Conservation (phyloP, 345 rosid species). For the Iberis pinnata region DNA sequence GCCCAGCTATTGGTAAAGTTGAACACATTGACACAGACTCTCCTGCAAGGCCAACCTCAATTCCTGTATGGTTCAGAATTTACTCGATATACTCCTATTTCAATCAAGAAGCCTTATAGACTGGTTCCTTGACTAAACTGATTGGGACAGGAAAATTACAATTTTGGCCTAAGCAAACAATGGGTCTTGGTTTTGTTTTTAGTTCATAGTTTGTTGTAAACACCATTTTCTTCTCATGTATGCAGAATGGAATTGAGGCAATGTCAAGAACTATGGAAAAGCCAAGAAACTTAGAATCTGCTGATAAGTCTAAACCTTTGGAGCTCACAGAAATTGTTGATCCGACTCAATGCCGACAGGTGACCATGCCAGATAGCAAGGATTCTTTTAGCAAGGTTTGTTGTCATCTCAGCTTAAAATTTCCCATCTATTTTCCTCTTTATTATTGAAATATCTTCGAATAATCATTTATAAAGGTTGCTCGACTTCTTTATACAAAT, state of each 20-base stretch:
- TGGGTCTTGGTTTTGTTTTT: slow-evolving; percentile 5
- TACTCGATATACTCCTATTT: not conserved
- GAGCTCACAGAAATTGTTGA: slow-evolving; percentile 71
- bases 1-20: slow-evolving; percentile 42
- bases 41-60: slow-evolving; percentile 38
- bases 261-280: slow-evolving; percentile 70
- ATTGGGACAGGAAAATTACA: not conserved
- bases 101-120: not conserved
- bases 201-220: not conserved
- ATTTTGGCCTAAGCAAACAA: slow-evolving; percentile 3
- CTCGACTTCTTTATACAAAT: slow-evolving; percentile 50
- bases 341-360: slow-evolving; percentile 57
- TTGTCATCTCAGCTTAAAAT: slow-evolving; percentile 11
- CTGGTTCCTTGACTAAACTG: not conserved
- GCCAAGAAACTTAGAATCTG: slow-evolving; percentile 54
- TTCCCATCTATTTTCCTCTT: slow-evolving; percentile 3
- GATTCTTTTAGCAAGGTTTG: slow-evolving; percentile 80
- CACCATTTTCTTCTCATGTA: not conserved
- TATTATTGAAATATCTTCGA: not conserved
- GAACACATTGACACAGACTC: slow-evolving; percentile 41
- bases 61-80: slow-evolving; percentile 31
- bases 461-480: slow-evolving; percentile 32
- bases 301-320: slow-evolving; percentile 73
- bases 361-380: slow-evolving; percentile 62
- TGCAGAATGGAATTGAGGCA: slow-evolving; percentile 83